Evolutionary conservation across 495 filamentous ascomycete genomes (phyloP), one percentile per base, ranked within the genome.

Genomic region (Mytilinidion resinicola): DNA sequence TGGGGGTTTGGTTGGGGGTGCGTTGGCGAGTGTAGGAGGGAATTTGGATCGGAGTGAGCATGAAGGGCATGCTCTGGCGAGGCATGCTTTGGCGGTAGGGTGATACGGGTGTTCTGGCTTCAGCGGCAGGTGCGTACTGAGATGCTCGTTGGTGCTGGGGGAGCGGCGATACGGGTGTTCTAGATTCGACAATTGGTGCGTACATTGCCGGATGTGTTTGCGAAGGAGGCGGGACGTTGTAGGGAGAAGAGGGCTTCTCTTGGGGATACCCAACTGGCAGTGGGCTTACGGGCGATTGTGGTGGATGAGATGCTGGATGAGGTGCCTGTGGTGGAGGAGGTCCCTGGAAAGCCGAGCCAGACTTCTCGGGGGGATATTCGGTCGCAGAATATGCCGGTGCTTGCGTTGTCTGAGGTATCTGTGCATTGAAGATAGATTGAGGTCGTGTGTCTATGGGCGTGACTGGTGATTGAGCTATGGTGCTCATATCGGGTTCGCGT

Each of bases 391-490:
- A 6, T 30, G 6, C 25, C 25, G 25, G 25, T 30, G 6, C 25
- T 6, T 2, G 2, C 25, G 6, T 6, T 6, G 25, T 30, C 25
- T 30, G 25, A 30, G 25, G 25, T 20, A 36, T 49, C 25, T 54
- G 57, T 20, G 57, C 33, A 37, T 34, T 19, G 57, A 34, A 60
- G 53, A 57, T 47, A 14, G 54, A 56, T 55, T 59, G 58, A n/a
- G 63, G 54, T 17, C 49, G 58, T 11, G 54, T 49, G 47, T 65
- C 58, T 8, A 61, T 59, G 3, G 58, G 59, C 1, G 58, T 65
- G 10, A 44, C 30, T 6, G 62, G 55, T 39, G 58, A 51, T 12
- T 42, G 46, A 12, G 58, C 17, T 3, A 49, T 49, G 9, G 46
- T 49, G 14, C 4, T 3, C 33, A 49, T 30, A 25, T 19, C 12